phyloP scores from a whole-genome alignment of 169 alveolate genomes.

The Cryptosporidium andersoni region DNA sequence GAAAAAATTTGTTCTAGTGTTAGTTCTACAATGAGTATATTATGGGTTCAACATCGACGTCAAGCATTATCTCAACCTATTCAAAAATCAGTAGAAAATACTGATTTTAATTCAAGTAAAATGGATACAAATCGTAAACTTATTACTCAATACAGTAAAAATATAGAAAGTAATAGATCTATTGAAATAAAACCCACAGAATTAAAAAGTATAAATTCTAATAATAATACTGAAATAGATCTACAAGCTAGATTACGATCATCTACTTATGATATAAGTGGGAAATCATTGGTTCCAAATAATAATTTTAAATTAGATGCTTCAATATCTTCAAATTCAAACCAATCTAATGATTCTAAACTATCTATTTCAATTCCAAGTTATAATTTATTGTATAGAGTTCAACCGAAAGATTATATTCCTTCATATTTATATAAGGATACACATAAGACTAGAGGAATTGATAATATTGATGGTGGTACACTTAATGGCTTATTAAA shows the following conservation, averaged over 20 bases:
- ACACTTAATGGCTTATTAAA: constrained; percentile 38
- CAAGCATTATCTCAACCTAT: constrained; percentile 27
- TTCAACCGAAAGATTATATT: constrained; percentile 65
- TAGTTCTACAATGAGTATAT: constrained; percentile 67
- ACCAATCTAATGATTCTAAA: constrained; percentile 28
- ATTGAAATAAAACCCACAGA: background rate
- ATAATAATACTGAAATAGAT: background rate
- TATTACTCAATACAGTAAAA: no score
- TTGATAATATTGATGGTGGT: constrained; percentile 37
- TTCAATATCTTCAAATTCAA: background rate
- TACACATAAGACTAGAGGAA: constrained; percentile 37
- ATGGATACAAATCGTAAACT: background rate
- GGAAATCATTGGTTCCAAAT: no score
- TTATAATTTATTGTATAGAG: constrained; percentile 36
- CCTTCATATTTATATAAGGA: constrained; percentile 67
- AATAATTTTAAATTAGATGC: no score
- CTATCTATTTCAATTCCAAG: constrained; percentile 6
- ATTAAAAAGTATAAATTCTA: background rate
- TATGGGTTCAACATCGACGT: constrained; percentile 65
- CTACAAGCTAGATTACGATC: background rate
- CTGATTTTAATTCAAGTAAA: background rate
- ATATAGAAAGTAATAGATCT: constrained; percentile 2
- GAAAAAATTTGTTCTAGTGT: constrained; percentile 59
- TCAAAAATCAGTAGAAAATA: constrained; percentile 8
- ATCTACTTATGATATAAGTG: background rate